Conservation (phyloP, 2,329 filamentous ascomycete species). For the Ceratocystis eucalypticola region DNA sequence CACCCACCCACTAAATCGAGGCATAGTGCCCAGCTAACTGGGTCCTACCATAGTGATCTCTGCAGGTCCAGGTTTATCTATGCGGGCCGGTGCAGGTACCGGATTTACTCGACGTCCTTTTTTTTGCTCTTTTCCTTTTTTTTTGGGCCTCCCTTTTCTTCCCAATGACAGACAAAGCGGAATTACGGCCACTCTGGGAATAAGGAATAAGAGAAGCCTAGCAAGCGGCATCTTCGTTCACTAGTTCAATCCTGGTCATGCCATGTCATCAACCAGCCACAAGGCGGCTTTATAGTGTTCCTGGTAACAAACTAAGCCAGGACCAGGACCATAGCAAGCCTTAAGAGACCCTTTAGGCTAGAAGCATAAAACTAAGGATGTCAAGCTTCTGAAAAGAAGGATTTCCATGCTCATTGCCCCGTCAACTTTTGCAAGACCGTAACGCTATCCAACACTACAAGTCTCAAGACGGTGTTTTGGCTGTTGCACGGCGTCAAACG, state of each 20-base stretch:
- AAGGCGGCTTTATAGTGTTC: neutral
- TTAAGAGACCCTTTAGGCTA: neutral
- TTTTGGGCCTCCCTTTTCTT: neutral
- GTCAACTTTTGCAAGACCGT: neutral
- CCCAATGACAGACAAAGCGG: neutral
- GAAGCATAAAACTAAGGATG: neutral
- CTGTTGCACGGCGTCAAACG: conserved; percentile 9
- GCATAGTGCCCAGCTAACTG: neutral
- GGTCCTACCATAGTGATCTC: neutral
- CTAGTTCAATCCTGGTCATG: neutral
- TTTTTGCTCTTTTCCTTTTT: neutral
- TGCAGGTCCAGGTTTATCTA: conserved; percentile 3
- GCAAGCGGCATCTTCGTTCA: neutral
- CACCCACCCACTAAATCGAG: neutral
- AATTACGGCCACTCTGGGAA: neutral
- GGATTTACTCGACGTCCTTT: neutral
- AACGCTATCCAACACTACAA: no score
- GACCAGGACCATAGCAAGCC: neutral
- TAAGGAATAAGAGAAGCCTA: neutral
- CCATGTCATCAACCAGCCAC: conserved; percentile 1
- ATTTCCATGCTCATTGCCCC: neutral
- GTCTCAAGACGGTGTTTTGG: neutral
- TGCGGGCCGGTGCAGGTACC: conserved; percentile 2
- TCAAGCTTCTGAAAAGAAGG: neutral
- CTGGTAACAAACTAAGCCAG: neutral